Percentiles rank a stretch among this genome's conserved stretches.
phyloP scores from a whole-genome alignment of 1,139 yeast species.

The Magnusiomyces sp. region DNA sequence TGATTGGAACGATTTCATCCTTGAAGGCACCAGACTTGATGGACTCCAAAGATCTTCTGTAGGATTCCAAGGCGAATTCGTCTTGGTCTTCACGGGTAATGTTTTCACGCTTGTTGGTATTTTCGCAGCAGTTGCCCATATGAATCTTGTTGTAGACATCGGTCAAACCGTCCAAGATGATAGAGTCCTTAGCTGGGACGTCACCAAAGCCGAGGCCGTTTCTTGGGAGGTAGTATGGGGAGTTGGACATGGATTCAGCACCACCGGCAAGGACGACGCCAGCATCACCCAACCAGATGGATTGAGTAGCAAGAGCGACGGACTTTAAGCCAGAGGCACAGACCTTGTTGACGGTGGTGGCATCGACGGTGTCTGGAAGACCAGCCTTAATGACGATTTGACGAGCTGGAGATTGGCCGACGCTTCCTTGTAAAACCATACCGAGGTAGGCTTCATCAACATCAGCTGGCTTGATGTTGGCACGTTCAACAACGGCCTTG shows the following conservation, averaged over 20 bases:
- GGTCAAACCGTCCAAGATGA: slow-evolving; percentile 49
- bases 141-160: slow-evolving; percentile 48
- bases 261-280: slow-evolving; percentile 54
- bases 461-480: slow-evolving; percentile 41
- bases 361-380: slow-evolving; percentile 44
- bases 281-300: slow-evolving; percentile 46
- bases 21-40: slow-evolving; percentile 41
- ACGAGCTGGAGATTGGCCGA: slow-evolving; percentile 59
- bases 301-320: slow-evolving; percentile 47
- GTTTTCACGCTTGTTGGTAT: slow-evolving; percentile 46
- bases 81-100: slow-evolving; percentile 52
- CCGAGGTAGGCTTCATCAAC: slow-evolving; percentile 52
- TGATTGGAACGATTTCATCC: slow-evolving; percentile 46
- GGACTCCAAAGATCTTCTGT: slow-evolving; percentile 44
- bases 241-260: slow-evolving; percentile 55
- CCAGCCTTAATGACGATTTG: slow-evolving; percentile 56
- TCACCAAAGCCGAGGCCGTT: slow-evolving; percentile 48
- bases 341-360: slow-evolving; percentile 52
- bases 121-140: slow-evolving; percentile 59
- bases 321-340: slow-evolving; percentile 57
- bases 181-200: slow-evolving; percentile 41
- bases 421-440: slow-evolving; percentile 50
- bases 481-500: slow-evolving; percentile 46
- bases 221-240: slow-evolving; percentile 42
- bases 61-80: slow-evolving; percentile 44